phyloP scores from a whole-genome alignment of 495 filamentous ascomycete genomes.

The Neurospora sp. region DNA sequence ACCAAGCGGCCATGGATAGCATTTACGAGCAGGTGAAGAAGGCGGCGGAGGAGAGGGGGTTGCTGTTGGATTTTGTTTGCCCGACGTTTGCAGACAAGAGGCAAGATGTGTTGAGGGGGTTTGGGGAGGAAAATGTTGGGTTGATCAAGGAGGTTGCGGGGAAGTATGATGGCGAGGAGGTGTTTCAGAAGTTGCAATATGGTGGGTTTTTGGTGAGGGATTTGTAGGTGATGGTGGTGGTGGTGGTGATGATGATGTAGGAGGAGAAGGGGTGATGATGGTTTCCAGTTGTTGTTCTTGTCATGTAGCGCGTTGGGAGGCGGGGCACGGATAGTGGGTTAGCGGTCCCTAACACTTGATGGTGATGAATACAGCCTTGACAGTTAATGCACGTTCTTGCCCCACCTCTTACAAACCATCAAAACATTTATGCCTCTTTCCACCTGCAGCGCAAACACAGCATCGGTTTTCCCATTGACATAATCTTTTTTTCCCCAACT shows the following conservation, averaged over 20 bases:
- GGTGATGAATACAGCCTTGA: accelerated
- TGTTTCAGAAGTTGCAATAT: slow-evolving; percentile 39
- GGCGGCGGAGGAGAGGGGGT: slow-evolving; percentile 13
- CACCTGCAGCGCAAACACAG: not conserved
- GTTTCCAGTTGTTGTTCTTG: not conserved
- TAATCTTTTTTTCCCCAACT: not conserved
- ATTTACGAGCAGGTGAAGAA: slow-evolving; percentile 3
- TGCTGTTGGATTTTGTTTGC: slow-evolving; percentile 21
- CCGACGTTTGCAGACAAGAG: slow-evolving; percentile 31
- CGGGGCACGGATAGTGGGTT: not conserved
- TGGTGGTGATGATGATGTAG: not conserved
- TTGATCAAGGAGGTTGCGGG: slow-evolving; percentile 24
- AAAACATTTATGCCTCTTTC: not conserved
- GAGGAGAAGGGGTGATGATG: no score
- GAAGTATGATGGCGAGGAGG: slow-evolving; percentile 39
- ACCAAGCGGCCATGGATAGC: not conserved
- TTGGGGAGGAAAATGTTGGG: slow-evolving; percentile 34
- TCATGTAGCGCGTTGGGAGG: not conserved
- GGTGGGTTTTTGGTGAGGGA: slow-evolving; percentile 17
- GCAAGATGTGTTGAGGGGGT: slow-evolving; percentile 38
- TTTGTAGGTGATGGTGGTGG: not conserved
- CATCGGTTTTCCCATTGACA: not conserved
- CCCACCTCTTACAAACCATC: not conserved
- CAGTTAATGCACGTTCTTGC: not conserved
- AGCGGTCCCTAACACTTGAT: not conserved